Evolutionary conservation across 495 filamentous ascomycete genomes (phyloP).

Genomic region (Hypoxylon cercidicola): DNA sequence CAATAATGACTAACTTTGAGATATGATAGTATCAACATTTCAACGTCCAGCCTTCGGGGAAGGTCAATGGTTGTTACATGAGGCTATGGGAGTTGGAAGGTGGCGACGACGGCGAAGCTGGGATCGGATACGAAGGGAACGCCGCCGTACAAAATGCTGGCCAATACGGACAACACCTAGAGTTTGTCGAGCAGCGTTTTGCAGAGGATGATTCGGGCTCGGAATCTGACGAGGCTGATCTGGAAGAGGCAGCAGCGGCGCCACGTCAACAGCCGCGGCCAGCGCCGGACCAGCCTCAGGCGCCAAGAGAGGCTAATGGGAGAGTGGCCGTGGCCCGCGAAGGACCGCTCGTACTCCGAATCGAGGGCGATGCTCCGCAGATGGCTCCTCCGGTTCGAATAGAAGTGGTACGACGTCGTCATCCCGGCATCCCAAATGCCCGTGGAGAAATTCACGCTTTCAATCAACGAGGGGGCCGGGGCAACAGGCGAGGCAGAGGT

Average conservation of each 20-base stretch:
- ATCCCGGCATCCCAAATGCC: conserved; percentile 35
- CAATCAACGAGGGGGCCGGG: conserved; percentile 33
- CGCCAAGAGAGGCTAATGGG: conserved; percentile 41
- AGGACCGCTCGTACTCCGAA: conserved; percentile 64
- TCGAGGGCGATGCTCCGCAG: conserved; percentile 48
- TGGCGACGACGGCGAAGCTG: conserved; percentile 76
- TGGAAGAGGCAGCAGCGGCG: conserved; percentile 22
- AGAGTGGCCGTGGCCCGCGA: conserved; percentile 58
- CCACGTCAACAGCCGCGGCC: conserved; percentile 31
- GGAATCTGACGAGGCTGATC: conserved; percentile 37
- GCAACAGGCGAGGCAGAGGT: conserved; percentile 40
- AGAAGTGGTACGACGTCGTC: conserved; percentile 38
- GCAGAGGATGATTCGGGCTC: conserved; percentile 21
- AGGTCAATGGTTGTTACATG: conserved; percentile 74
- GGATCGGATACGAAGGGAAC: conserved; percentile 61
- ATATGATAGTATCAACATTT: conserved; percentile 75
- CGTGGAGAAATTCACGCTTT: conserved; percentile 26
- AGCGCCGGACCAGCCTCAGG: conserved; percentile 29
- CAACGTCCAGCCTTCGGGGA: conserved; percentile 65
- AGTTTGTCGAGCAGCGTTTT: conserved; percentile 27
- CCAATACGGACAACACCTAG: conserved; percentile 35
- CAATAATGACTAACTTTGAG: conserved; percentile 3
- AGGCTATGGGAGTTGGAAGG: conserved; percentile 89
- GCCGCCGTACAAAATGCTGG: conserved; percentile 27
- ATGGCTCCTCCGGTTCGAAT: conserved; percentile 28